Base-by-base conservation (phyloP, 108 stramenopile species). In the Cyclotella kingstonii region DNA sequence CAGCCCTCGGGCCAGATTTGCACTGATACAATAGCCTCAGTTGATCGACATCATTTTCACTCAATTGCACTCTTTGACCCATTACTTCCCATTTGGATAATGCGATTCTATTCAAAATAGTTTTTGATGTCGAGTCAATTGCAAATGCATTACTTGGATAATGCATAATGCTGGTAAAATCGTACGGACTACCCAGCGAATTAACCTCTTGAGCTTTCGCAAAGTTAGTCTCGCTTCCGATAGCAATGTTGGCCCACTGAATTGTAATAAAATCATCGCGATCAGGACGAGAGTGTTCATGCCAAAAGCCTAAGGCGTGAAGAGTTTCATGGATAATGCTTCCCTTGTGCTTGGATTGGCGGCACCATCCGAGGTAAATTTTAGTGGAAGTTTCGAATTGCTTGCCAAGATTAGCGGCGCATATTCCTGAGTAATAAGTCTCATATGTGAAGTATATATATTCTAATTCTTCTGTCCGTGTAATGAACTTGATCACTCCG, bases 241-340 rank as follows among this genome's bases (percentile, higher is more conserved):
- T 12, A 12, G 10, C n/a, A 7, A 82, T 46, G 29, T 79, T 79
- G 44, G 57, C 61, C 18, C 27, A 56, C 5, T 60, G 30, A 17
- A 79, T 54, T 8, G 14, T 45, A 22, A 82, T 58, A 53, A 77
- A 47, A 10, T 72, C 61, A 43, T 82, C 77, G n/a, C 81, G 61
- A 61, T 82, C 81, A 2, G 78, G 67, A 0, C 81, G 39, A 10
- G 53, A 54, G 17, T 82, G 81, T 58, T 79, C 81, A 29, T 82
- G 81, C 74, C 70, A 79, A 43, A 79, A 82, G n/a, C 81, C 81
- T 12, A 82, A 23, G 2, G 78, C 60, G 54, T 82, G 81, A 19
- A 82, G 39, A 31, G 72, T 54, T 26, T 79, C 78, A 52, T 82
- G 81, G 6, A 66, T 43, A 15, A 73, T 66, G 39, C 50, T 65